Conservation (phyloP, 306 rosid species). For the Fagus sylvatica region DNA sequence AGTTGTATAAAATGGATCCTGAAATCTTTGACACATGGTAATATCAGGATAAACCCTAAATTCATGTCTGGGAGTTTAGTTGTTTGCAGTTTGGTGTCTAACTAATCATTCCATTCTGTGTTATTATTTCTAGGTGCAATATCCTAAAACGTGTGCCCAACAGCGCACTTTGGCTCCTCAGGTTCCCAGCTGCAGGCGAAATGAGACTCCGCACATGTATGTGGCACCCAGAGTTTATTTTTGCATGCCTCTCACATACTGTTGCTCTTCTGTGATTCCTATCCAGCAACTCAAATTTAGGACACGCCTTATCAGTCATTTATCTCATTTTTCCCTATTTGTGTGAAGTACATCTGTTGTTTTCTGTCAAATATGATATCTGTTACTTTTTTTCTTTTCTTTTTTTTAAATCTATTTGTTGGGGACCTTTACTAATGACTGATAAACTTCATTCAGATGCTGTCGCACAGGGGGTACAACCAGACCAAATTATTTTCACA, state of each 20-base stretch:
- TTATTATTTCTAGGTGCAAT: conserved; percentile 66
- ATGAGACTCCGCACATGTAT: conserved; percentile 81
- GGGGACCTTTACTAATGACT: background rate
- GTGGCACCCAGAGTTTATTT: conserved; percentile 17
- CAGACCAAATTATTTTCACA: conserved; percentile 92
- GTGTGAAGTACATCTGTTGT: too few species aligned
- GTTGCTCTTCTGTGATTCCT: too few species aligned
- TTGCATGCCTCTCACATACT: background rate
- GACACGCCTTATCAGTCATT: too few species aligned
- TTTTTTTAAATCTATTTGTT: too few species aligned
- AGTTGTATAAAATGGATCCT: conserved; percentile 99
- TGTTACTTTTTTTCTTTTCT: too few species aligned
- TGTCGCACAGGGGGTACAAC: conserved; percentile 80
- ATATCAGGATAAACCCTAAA: background rate
- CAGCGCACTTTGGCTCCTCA: conserved; percentile 97
- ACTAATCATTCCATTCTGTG: conserved; percentile 17
- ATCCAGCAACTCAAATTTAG: too few species aligned
- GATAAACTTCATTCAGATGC: conserved; percentile 59
- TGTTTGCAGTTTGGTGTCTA: background rate
- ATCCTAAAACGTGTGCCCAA: conserved; percentile 93
- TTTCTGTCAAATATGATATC: too few species aligned
- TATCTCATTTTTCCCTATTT: too few species aligned
- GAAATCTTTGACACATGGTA: conserved; percentile 92
- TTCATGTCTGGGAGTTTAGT: too few species aligned
- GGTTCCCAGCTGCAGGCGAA: conserved; percentile 99